Base-by-base conservation (phyloP, 2,329 filamentous ascomycete genomes). In the Cladosporium sp. region DNA sequence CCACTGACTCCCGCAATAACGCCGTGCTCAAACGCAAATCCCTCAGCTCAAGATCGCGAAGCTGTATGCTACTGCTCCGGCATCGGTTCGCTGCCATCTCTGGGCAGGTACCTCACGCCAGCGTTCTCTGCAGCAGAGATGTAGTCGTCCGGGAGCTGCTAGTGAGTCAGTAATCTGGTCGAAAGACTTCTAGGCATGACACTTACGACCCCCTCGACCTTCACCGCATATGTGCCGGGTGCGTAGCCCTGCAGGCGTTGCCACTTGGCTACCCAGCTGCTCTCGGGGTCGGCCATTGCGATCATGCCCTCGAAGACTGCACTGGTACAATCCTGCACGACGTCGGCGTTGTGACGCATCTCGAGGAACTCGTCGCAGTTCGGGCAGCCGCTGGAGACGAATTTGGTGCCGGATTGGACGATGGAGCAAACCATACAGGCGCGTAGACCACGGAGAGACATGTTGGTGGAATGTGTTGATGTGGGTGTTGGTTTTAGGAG, bases 361-460 rank as follows among this genome's bases (percentile, higher is more conserved):
- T 92, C 89, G 67, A 99, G 90, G 79, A 97, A 92, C 59, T 91
- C 88, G 77, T 97, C 94, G 85, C 95, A 99, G 84, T 99, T 99
- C 68, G 95, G 95, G 77, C 95, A 99, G 72, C 95, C 95, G 76
- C 91, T 86, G 74, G 88, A 87, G 74, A 89, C 85, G 85, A 99
- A 99, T 78, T 92, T 90, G 90, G 94, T 76, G 36, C 69, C 57
- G 44, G 91, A 90, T 84, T 94, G 92, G 71, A 98, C 92, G 77
- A 98, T 91, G 64, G 92, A 94, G 87, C 95, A 99, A 73, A 98
- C 92, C 93, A 99, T 97, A 85, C 95, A 99, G 75, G 95, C 95
- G 80, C 95, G 93, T 72, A 96, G 87, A 78, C 92, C 89, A 80
- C 93, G 92, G 78, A 88, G 90, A 65, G 84, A 82, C 72, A 82